Percentiles rank a stretch among this genome's conserved stretches.
Evolutionary conservation across 805 yeast genomes (phyloP).

Genomic region (Candida ficus): DNA sequence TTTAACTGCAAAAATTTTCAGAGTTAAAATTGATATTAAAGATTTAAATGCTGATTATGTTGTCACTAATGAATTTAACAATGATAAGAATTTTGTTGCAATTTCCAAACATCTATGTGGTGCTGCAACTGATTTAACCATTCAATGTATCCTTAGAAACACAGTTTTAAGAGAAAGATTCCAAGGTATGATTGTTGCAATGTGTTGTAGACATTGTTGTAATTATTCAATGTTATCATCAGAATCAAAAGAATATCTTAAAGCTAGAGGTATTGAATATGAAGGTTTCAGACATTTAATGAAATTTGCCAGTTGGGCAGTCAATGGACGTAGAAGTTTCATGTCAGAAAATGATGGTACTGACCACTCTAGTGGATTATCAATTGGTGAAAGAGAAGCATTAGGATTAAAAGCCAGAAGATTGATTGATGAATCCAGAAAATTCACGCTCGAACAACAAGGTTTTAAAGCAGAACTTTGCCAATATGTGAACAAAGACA

Average conservation of each 20-base stretch:
- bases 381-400: constrained; percentile 43
- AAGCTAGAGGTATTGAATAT: constrained; percentile 22
- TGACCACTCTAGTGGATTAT: constrained; percentile 43
- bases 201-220: constrained; percentile 92
- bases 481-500: constrained; percentile 49
- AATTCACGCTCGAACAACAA: constrained; percentile 35
- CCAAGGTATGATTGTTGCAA: constrained; percentile 70
- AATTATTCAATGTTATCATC: constrained; percentile 48
- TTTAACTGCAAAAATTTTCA: constrained; percentile 29
- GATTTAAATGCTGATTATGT: constrained; percentile 55
- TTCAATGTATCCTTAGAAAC: constrained; percentile 52
- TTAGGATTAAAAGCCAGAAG: constrained; percentile 69
- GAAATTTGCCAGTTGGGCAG: constrained; percentile 85
- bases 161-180: constrained; percentile 28
- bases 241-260: constrained; percentile 13
- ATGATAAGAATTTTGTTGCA: constrained; percentile 38
- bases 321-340: constrained; percentile 54
- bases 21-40: constrained; percentile 75
- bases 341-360: constrained; percentile 33
- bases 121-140: constrained; percentile 84
- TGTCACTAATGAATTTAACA: constrained; percentile 25
- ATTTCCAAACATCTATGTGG: constrained; percentile 92
- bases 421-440: constrained; percentile 69
- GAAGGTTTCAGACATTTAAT: constrained; percentile 44
- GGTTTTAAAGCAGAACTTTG: constrained; percentile 47